Evolutionary conservation across 768 basidiomycete genomes (phyloP).

Genomic region (Hirschioporus abietinus): DNA sequence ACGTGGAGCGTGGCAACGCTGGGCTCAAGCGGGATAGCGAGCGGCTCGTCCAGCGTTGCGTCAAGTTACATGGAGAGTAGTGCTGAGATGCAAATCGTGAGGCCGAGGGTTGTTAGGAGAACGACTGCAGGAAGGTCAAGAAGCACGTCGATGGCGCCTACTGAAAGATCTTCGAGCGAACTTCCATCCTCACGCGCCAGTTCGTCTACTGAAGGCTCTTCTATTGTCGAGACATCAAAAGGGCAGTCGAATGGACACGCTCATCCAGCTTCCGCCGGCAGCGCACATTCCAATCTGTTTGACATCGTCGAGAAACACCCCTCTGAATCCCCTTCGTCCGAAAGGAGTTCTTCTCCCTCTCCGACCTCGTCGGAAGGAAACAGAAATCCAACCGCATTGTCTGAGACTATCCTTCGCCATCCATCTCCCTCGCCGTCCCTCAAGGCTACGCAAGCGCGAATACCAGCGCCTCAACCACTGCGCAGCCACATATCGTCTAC

Average conservation of each 20-base stretch:
- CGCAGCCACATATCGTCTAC: conserved; percentile 2
- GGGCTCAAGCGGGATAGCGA: background rate
- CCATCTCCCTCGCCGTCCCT: background rate
- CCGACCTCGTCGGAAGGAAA: background rate
- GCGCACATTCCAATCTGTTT: background rate
- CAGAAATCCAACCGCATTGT: background rate
- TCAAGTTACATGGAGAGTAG: background rate
- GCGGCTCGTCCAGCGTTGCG: background rate
- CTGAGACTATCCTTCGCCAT: background rate
- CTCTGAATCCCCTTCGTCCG: background rate
- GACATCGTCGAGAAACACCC: background rate
- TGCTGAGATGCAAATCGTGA: conserved; percentile 21
- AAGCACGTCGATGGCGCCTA: background rate
- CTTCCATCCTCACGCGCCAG: background rate
- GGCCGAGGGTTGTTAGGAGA: conserved; percentile 50
- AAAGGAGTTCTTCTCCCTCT: background rate
- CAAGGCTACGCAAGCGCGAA: conserved; percentile 2
- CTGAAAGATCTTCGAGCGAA: background rate
- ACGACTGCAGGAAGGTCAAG: conserved; percentile 39
- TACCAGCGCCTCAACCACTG: conserved; percentile 7
- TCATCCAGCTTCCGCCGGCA: background rate
- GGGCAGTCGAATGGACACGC: background rate
- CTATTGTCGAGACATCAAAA: background rate
- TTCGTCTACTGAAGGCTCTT: background rate
- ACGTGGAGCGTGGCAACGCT: background rate